phyloP scores from a whole-genome alignment of 257 asterid species.

The Solanum appendiculatum region DNA sequence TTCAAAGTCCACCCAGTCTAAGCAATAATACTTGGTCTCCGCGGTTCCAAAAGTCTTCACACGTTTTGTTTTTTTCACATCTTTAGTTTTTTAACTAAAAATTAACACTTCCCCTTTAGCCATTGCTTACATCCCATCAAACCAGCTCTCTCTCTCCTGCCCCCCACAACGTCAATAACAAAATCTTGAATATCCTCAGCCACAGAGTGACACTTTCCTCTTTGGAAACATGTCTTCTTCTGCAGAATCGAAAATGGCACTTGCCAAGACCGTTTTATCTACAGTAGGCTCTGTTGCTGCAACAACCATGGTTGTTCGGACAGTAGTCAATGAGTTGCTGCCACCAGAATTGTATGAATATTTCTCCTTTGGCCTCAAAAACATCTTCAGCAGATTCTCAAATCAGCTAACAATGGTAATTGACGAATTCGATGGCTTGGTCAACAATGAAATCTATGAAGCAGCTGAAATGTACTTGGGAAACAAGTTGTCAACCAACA shows the following conservation, averaged over 20 bases:
- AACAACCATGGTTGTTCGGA: slow-evolving; percentile 38
- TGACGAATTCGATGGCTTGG: slow-evolving; percentile 46
- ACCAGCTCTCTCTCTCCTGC: not conserved
- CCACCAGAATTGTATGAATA: slow-evolving; percentile 36
- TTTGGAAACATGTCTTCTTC: slow-evolving; percentile 1
- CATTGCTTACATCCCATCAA: not conserved
- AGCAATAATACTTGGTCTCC: not conserved
- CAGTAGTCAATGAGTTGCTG: slow-evolving; percentile 27
- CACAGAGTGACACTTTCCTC: not conserved
- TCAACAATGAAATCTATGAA: slow-evolving; percentile 40
- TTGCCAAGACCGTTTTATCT: slow-evolving; percentile 38
- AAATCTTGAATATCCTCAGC: not conserved
- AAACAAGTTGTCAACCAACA: slow-evolving; percentile 25
- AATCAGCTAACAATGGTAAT: slow-evolving; percentile 42
- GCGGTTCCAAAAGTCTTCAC: not conserved
- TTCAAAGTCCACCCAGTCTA: not conserved
- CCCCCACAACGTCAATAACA: not conserved
- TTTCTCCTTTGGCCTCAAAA: slow-evolving; percentile 26
- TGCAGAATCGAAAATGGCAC: slow-evolving; percentile 27
- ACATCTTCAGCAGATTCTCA: slow-evolving; percentile 28
- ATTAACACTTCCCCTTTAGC: not conserved
- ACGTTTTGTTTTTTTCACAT: not conserved
- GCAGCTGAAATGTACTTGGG: slow-evolving; percentile 50
- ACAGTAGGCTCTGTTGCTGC: slow-evolving; percentile 46
- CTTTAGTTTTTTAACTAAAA: not conserved